Evolutionary conservation across 2,329 filamentous ascomycete genomes (phyloP), one percentile per base, ranked within the genome.

Genomic region (Fusarium haematococcum): DNA sequence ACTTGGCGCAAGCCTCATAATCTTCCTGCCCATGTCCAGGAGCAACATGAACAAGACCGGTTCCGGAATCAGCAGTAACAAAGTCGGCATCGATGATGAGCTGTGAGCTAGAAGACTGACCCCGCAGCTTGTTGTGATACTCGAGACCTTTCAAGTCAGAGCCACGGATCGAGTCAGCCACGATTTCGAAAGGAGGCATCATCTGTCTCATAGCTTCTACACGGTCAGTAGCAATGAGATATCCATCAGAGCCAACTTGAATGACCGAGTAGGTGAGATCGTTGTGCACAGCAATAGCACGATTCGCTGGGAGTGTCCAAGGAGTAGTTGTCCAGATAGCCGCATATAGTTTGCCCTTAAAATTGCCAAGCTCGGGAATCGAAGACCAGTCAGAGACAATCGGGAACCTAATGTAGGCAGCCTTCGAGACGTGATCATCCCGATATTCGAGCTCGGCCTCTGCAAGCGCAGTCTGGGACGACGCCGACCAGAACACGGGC

Each of bases 281-380:
- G 8, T 89, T 85, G 77, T 95, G 91, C 39, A 98, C 88, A 3
- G 95, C 95, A 80, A 99, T 95, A 0, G 94, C 95, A 80, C 91
- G 91, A 81, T 99, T 99, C 2, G 96, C 95, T 0, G 97, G 96
- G 6, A 99, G 86, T 0, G 97, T 99, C 97, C 97, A 99, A 0
- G 97, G 97, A 1, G 97, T 99, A 0, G 97, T 99, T 2, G 97
- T 99, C 97, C 97, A 99, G 61, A 98, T 94, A n/a, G 97, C 88
- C n/a, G 93, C 94, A 80, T 89, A 93, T 13, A 98, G 80, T 6
- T 86, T 84, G 5, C 87, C 86, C 7, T 83, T 75, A 25, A 89
- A 81, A 5, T 74, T 70, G 27, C 80, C 75, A 59, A 89, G 77
- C 13, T 80, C 81, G 0, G 83, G 78, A 3, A 83, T 74, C 6